Evolutionary conservation across 345 rosid genomes (phyloP), one percentile per base, ranked within the genome.

Genomic region (Cardamine chenopodiifolia): DNA sequence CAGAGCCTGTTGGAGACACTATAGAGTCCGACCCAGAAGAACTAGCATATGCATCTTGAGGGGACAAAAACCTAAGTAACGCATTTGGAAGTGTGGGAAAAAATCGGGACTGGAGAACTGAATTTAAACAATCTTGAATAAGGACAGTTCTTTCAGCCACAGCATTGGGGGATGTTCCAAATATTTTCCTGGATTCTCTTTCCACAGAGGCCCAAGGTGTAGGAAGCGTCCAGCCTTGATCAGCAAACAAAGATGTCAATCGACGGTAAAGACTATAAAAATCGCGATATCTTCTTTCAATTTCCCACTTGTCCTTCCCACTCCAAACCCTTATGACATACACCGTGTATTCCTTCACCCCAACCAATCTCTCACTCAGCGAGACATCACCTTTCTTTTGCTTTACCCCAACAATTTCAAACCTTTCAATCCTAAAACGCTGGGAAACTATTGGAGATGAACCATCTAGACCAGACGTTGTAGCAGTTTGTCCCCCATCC

Each of bases 231-330:
- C 90, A 89, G 78, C 93, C 97, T 61, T 89, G 87, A 40, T 88
- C 92, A 67, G 86, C 68, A 66, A 82, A 92, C 35, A 86, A 79
- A 76, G 96, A 84, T 77, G 92, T 89, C 81, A 95, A 76, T 47
- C 88, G 89, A 69, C 86, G 93, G 82, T 88, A 84, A 69, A 92
- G 96, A 45, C 92, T 89, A 78, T 72, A 83, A 78, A 92, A 95
- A 81, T 95, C 97, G 44, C 96, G 97, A 72, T 92, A 95, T 83
- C 99, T 86, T 75, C 90, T 86, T 79, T 92, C 97, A 65, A 95
- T 86, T 76, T 89, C 96, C 98, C 99, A 95, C 40, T 84, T 84
- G 75, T 89, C 87, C 50, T 82, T 73, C 72, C 95, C 93, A 56
- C 92, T 82, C 91, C 90, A 83, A 72, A 92, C 93, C 73, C 79